Percentiles rank a stretch among this genome's conserved stretches.
Evolutionary conservation across 352 stramenopile species (phyloP).

Genomic region (Pythium pyrilobum): DNA sequence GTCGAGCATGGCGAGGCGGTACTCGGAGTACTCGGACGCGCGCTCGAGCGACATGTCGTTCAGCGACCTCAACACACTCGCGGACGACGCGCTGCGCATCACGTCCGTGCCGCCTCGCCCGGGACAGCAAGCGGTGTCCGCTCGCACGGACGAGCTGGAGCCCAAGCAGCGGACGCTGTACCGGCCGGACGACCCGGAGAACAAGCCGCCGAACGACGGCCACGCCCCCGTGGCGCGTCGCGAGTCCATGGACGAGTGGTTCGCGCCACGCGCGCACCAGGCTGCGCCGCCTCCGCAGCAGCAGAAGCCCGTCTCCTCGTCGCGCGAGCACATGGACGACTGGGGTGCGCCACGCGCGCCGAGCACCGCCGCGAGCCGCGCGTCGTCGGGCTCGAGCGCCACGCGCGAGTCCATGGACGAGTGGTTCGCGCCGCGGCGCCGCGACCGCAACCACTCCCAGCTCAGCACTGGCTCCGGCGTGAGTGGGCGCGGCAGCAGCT

Average conservation of each 20-base stretch:
- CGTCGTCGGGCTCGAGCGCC: conserved; percentile 2
- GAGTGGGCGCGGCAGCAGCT: conserved; percentile 15
- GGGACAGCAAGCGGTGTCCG: conserved; percentile 21
- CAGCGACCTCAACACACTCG: conserved; percentile 55
- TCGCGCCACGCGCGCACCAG: neutral
- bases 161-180: conserved; percentile 6
- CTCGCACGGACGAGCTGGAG: neutral
- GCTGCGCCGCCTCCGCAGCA: neutral
- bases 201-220: conserved; percentile 4
- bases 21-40: conserved; percentile 25
- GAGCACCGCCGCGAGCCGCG: conserved; percentile 7
- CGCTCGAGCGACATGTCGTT: conserved; percentile 55
- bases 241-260: conserved; percentile 15
- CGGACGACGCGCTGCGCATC: conserved; percentile 23
- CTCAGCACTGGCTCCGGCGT: conserved; percentile 3
- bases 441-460: conserved; percentile 13
- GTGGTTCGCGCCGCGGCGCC: conserved; percentile 10
- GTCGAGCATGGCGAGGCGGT: conserved; percentile 1
- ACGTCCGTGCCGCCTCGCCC: conserved; percentile 16
- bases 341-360: conserved; percentile 1
- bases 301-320: no score
- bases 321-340: conserved; percentile 8
- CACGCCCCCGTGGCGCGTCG: neutral
- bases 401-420: conserved; percentile 17
- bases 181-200: conserved; percentile 9